Base-by-base conservation (phyloP, 192 early-diverging fungal genomes). In the Jimgerdemannia lactiflua region DNA sequence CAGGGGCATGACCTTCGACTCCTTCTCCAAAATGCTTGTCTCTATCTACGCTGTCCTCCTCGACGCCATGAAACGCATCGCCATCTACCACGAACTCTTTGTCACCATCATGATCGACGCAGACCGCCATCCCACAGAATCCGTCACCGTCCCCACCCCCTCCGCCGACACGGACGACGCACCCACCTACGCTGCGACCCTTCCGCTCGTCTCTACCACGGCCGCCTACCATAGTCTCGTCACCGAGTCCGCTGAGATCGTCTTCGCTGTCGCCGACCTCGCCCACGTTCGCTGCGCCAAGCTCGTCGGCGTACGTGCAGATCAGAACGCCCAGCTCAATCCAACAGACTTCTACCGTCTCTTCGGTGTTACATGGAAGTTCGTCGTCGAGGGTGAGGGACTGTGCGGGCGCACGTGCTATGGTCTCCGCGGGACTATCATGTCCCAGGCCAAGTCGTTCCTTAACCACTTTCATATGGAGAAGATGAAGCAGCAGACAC, bases 381-480 rank as follows among this genome's bases (percentile, higher is more conserved):
- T 98, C 82, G 87, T 99, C 4, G 78, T 79, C 7, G 89, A 89
- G 42, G 90, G 92, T 65, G 97, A 99, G 79, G 76, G 74, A 2
- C 79, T 94, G 66, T 94, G 95, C 77, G 92, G 93, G 67, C 87
- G 93, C 42, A 93, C 93, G 86, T 95, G 96, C 77, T 95, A 96
- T 86, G 95, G 95, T 2, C 84, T 99, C 67, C 93, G 96, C 18
- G 93, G 95, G 7, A 92, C 93, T 3, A 86, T 98, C 20, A 79
- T n/a, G 20, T 19, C 65, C 39, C 76, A 94, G 89, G 93, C 95
- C 39, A 98, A 97, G 74, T 88, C 94, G 19, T 98, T 97, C 78
- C 70, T 99, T 19, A 88, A 83, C 66, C 92, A 97, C 80, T 99
- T 99, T 74, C 98, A 99, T 71, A 93, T 95, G 71, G 96, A 97